phyloP scores from a whole-genome alignment of 139 green algal species.

The Volvox africanus region DNA sequence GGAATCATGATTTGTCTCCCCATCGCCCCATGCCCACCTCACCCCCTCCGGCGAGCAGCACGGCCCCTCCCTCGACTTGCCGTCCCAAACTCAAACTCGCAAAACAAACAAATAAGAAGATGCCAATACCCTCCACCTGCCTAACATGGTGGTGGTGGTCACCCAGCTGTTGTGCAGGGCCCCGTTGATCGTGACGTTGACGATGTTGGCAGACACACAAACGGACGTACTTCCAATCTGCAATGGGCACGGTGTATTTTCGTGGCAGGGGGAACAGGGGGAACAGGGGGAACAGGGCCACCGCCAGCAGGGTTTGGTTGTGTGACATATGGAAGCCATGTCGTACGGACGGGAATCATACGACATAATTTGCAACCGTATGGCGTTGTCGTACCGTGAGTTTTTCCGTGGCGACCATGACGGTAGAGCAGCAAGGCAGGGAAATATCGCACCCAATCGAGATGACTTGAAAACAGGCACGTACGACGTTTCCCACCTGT shows the following conservation, averaged over 20 bases:
- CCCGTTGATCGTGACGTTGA: background rate
- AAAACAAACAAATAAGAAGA: no score
- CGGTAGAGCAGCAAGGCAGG: background rate
- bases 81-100: no score
- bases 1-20: no score
- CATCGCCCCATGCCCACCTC: no score
- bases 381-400: background rate
- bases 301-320: no score
- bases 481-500: background rate
- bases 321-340: no score
- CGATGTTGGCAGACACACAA: background rate
- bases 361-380: background rate
- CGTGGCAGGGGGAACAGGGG: background rate
- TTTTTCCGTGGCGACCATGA: background rate
- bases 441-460: background rate
- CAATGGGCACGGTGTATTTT: background rate
- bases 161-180: background rate
- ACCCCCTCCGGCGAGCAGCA: no score
- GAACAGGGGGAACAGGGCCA: no score
- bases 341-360: background rate
- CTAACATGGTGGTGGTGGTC: background rate
- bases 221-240: slow-evolving; percentile 3
- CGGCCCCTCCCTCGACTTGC: no score
- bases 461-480: background rate
- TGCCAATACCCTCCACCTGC: background rate